These are phyloP conservation scores for Berberis thunbergii DNA, from an alignment of 164 flowering plant species.

Conservation along the genomic window DNA sequence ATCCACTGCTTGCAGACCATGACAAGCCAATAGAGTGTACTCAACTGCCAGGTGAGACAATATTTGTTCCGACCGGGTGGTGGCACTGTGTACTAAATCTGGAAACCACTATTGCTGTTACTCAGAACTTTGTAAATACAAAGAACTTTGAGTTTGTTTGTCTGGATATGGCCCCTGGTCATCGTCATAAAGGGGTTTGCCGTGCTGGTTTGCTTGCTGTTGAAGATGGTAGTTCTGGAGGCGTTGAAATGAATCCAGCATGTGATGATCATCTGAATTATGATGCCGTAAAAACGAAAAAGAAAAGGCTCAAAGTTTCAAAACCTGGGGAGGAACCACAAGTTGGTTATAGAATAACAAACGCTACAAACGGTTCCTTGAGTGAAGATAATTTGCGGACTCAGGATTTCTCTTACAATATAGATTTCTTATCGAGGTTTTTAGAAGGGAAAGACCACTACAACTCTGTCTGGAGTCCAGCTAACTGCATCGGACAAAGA, in stretches of 20 bases:
- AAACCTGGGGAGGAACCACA: conserved; percentile 13
- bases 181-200: conserved; percentile 83
- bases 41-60: conserved; percentile 95
- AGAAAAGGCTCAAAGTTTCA: conserved; percentile 42
- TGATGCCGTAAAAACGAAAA: conserved; percentile 37
- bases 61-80: conserved; percentile 98
- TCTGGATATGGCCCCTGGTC: conserved; percentile 95
- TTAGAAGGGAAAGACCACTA: conserved; percentile 88
- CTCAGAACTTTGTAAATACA: conserved; percentile 88
- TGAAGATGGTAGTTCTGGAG: conserved; percentile 29
- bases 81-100: conserved; percentile 97
- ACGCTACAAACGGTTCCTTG: conserved; percentile 20
- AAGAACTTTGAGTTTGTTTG: conserved; percentile 89
- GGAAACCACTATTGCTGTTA: conserved; percentile 88
- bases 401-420: conserved; percentile 47
- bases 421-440: conserved; percentile 56
- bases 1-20: conserved; percentile 82
- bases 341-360: conserved; percentile 4
- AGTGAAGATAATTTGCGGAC: conserved; percentile 15
- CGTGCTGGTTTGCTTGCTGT: conserved; percentile 96
- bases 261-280: conserved; percentile 21
- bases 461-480: conserved; percentile 65
- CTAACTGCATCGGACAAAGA: conserved; percentile 77
- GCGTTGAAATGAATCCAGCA: conserved; percentile 12
- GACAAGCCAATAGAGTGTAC: conserved; percentile 94